A percentile compares a stretch with the other conserved stretches of the same genome.
Conservation (phyloP, 331 rosid genomes). For the Rhamnella rubrinervis region DNA sequence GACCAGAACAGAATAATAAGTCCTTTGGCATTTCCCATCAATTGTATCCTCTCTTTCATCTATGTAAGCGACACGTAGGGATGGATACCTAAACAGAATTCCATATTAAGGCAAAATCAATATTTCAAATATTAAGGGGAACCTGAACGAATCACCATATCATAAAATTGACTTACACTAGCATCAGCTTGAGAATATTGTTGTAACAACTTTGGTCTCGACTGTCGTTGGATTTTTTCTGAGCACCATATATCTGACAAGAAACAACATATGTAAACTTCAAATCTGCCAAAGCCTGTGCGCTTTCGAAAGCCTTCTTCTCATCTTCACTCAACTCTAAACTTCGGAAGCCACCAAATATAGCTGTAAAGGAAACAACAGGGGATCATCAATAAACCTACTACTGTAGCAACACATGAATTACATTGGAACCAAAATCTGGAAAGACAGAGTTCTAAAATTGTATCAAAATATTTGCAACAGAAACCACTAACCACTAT, state of each 20-base stretch:
- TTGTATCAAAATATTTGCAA: constrained; percentile 17
- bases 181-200: constrained; percentile 84
- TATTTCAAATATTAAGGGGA: constrained; percentile 8
- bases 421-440: constrained; percentile 13
- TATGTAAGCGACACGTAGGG: constrained; percentile 93
- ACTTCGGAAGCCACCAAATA: constrained; percentile 41
- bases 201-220: constrained; percentile 55
- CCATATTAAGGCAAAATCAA: constrained; percentile 26
- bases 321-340: constrained; percentile 21
- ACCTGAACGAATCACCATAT: constrained; percentile 11
- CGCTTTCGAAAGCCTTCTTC: constrained; percentile 27
- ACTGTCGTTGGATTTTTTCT: constrained; percentile 55
- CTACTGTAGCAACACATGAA: constrained; percentile 2
- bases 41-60: constrained; percentile 70
- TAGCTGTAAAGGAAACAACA: constrained; percentile 43
- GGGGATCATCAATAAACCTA: constrained; percentile 16
- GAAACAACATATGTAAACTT: constrained; percentile 97
- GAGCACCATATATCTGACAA: constrained; percentile 84
- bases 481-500: constrained; percentile 51
- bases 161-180: constrained; percentile 55
- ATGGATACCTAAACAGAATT: constrained; percentile 50
- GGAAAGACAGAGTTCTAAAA: constrained; percentile 6
- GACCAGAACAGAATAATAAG: constrained; percentile 81
- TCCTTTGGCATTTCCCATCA: constrained; percentile 45
- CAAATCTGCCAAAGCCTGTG: constrained; percentile 82